phyloP scores from a whole-genome alignment of 768 basidiomycete species.

The Xanthoconium stramineum region DNA sequence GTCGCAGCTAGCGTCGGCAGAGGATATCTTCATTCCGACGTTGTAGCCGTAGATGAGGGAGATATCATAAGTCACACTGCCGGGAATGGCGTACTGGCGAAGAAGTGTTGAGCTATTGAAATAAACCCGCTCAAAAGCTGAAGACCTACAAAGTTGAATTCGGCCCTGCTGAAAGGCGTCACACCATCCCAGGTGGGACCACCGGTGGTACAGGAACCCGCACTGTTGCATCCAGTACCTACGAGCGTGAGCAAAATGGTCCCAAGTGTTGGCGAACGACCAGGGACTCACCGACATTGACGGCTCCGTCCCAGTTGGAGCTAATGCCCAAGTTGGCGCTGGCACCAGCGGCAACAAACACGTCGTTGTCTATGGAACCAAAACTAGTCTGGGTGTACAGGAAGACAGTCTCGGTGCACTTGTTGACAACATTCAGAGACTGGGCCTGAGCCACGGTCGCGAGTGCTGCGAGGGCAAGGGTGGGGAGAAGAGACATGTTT shows the following conservation, averaged over 20 bases:
- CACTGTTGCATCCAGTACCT: conserved; percentile 29
- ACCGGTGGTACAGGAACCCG: conserved; percentile 28
- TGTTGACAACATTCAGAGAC: conserved; percentile 29
- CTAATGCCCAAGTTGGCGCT: conserved; percentile 30
- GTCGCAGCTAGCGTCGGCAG: conserved; percentile 23
- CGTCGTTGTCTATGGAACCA: conserved; percentile 26
- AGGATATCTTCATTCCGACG: conserved; percentile 34
- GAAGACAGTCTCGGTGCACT: conserved; percentile 27
- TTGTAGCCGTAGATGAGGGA: conserved; percentile 35
- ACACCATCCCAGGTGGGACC: conserved; percentile 30
- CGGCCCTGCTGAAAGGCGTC: conserved; percentile 32
- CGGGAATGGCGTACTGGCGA: conserved; percentile 22
- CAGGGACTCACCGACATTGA: conserved; percentile 26
- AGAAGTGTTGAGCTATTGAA: background rate
- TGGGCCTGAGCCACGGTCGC: conserved; percentile 22
- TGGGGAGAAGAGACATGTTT: conserved; percentile 21
- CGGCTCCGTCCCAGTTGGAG: conserved; percentile 30
- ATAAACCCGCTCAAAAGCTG: background rate
- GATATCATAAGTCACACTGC: conserved; percentile 31
- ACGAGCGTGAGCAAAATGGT: conserved; percentile 4
- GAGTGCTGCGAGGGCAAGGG: conserved; percentile 20
- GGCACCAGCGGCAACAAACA: conserved; percentile 22
- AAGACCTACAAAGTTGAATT: conserved; percentile 30
- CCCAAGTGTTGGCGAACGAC: background rate
- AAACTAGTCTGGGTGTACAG: conserved; percentile 30